A percentile compares a stretch with the other conserved stretches of the same genome.
Evolutionary conservation across 768 basidiomycete species (phyloP).

Genomic region (Termitomyces sp.): DNA sequence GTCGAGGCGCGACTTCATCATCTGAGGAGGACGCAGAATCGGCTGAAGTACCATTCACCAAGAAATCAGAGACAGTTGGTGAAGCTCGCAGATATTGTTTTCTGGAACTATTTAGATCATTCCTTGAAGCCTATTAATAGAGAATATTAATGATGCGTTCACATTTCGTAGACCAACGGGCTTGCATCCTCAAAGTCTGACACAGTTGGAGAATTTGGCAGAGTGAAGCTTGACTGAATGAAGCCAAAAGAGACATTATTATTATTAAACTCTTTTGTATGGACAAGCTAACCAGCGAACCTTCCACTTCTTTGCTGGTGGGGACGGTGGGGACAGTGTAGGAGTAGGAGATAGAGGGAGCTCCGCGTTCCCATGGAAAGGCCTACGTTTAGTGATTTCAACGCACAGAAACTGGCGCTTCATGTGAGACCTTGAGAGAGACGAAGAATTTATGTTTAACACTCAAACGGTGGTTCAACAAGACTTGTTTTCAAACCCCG

Average conservation of each 20-base stretch:
- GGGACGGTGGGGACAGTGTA: too few relatives aligned
- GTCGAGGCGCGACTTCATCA: background rate
- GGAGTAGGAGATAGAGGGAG: background rate
- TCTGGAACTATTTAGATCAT: background rate
- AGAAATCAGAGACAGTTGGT: constrained; percentile 14
- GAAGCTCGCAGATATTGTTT: constrained; percentile 3
- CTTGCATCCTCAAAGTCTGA: constrained; percentile 16
- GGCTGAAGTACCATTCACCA: background rate
- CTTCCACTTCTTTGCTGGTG: constrained; percentile 11
- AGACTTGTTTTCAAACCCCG: constrained; percentile 30
- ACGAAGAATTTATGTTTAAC: constrained; percentile 1
- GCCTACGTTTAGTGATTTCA: constrained; percentile 10
- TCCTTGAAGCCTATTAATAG: background rate
- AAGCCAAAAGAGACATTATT: background rate
- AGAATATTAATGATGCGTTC: background rate
- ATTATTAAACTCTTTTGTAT: background rate
- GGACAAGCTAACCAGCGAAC: background rate
- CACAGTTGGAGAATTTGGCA: constrained; percentile 13
- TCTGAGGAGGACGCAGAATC: background rate
- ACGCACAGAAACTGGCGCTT: constrained; percentile 12
- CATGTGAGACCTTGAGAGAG: too few relatives aligned
- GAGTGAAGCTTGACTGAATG: background rate
- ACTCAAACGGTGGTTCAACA: background rate
- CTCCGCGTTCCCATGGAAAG: constrained; percentile 1
- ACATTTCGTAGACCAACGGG: too few relatives aligned